Evolutionary conservation across 2,329 filamentous ascomycete genomes (phyloP), one percentile per base, ranked within the genome.

Genomic region (Coniella vitis): DNA sequence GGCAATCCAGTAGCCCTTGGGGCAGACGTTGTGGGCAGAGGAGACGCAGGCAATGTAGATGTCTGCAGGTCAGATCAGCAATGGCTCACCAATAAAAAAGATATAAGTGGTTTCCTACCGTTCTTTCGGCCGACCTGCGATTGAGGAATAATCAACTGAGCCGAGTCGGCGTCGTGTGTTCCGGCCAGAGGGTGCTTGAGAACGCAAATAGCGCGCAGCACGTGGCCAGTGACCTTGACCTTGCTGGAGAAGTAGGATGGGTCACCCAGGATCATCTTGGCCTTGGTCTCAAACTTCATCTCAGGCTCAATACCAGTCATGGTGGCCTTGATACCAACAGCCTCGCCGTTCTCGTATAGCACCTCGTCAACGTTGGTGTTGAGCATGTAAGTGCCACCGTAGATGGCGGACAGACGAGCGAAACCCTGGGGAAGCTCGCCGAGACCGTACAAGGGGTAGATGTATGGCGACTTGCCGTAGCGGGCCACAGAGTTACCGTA

Each of bases 331-430:
- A 98, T 97, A 49, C 93, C 93, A 14, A 82, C 78, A n/a, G 91
- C 87, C 76, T 94, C 95, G 64, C 78, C 81, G 48, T 75, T 81
- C 51, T 94, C 88, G 65, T 93, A 95, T 54, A 86, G 69, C 57
- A 98, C 73, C 74, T 98, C 93, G 56, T 97, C 87, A 48, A 98
- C 79, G 58, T 83, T 83, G 59, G 93, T 95, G 77, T 97, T 97
- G 63, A 98, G 84, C 90, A 98, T 98, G 74, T 98, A 98, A 44
- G 93, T 98, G 60, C 93, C 93, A 57, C 93, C 93, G 65, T 98
- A 97, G 70, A 98, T 97, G 67, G 93, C 93, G 36, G 90, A 96
- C 47, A 98, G 81, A 68, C 93, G 90, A 55, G 93, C 93, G 63
- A 98, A 98, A 52, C 91, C 91, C 72, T 98, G 93, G 32, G 93